Conservation (phyloP, 495 filamentous ascomycete genomes). For the Endocarpon pusillum region DNA sequence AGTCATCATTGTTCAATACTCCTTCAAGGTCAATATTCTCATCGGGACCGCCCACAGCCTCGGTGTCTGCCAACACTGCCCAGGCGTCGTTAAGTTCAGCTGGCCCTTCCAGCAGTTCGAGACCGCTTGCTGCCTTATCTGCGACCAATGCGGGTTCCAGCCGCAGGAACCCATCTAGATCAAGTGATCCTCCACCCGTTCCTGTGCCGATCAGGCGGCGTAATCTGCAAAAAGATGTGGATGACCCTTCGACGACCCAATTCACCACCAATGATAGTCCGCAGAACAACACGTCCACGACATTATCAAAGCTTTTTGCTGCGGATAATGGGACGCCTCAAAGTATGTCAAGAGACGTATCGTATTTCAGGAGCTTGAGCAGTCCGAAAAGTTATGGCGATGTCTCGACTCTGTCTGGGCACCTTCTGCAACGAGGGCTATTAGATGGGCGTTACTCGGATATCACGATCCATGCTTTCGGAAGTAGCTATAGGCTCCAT, state of each 20-base stretch:
- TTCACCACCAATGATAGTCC: slow-evolving; percentile 11
- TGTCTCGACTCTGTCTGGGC: slow-evolving; percentile 30
- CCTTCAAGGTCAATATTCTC: slow-evolving; percentile 20
- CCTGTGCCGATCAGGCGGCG: slow-evolving; percentile 4
- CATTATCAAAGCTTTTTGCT: slow-evolving; percentile 19
- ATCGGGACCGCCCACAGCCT: slow-evolving; percentile 20
- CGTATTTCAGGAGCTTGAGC: no score
- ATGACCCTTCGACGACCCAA: slow-evolving; percentile 18
- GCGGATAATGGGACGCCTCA: slow-evolving; percentile 1
- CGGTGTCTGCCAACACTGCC: slow-evolving; percentile 16
- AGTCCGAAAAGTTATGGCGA: slow-evolving; percentile 19
- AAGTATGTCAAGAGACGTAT: background rate
- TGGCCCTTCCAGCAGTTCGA: slow-evolving; percentile 8
- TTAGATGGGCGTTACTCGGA: slow-evolving; percentile 38
- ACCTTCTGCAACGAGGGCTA: slow-evolving; percentile 40
- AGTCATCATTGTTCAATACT: slow-evolving; percentile 16
- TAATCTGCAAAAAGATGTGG: slow-evolving; percentile 17
- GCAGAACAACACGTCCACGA: slow-evolving; percentile 12
- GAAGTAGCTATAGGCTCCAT: slow-evolving; percentile 34
- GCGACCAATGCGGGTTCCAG: background rate
- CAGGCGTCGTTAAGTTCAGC: slow-evolving; percentile 20
- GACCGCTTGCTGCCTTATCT: slow-evolving; percentile 13
- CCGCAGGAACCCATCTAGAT: background rate
- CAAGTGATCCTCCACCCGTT: no score
- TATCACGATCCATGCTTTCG: slow-evolving; percentile 36